Conservation (phyloP, 1,284 basidiomycete species). For the Ustilago crameri region DNA sequence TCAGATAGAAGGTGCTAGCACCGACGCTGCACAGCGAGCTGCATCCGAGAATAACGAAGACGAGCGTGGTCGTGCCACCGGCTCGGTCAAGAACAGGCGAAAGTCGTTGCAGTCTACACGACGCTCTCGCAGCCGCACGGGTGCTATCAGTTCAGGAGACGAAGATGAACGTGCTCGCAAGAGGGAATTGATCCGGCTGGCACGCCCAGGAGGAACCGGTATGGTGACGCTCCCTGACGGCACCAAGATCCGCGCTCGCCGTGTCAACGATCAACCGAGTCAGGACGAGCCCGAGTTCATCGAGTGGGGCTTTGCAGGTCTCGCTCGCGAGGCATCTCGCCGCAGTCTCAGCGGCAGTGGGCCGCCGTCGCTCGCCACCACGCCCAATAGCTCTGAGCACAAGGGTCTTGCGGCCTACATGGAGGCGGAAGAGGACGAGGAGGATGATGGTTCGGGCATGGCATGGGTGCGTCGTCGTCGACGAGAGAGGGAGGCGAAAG, state of each 20-base stretch:
- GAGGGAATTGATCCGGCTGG: slow-evolving; percentile 58
- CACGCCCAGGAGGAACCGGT: slow-evolving; percentile 65
- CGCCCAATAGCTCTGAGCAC: slow-evolving; percentile 39
- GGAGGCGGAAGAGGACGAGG: slow-evolving; percentile 35
- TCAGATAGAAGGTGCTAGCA: slow-evolving; percentile 19
- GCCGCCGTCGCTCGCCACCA: slow-evolving; percentile 39
- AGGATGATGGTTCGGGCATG: slow-evolving; percentile 50
- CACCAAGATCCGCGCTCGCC: slow-evolving; percentile 60
- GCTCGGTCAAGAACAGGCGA: slow-evolving; percentile 27
- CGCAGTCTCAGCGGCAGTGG: slow-evolving; percentile 43
- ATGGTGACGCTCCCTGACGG: slow-evolving; percentile 67
- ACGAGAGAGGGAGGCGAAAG: slow-evolving; percentile 37
- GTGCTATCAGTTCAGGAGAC: slow-evolving; percentile 48
- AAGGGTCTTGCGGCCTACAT: slow-evolving; percentile 32
- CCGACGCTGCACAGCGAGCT: slow-evolving; percentile 13
- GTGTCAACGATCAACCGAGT: slow-evolving; percentile 56
- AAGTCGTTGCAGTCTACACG: slow-evolving; percentile 33
- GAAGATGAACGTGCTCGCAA: slow-evolving; percentile 56
- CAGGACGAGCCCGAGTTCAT: slow-evolving; percentile 50
- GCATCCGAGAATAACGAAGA: slow-evolving; percentile 44
- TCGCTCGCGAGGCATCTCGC: slow-evolving; percentile 51
- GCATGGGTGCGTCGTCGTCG: slow-evolving; percentile 45
- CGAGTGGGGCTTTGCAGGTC: slow-evolving; percentile 65
- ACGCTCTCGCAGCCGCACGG: slow-evolving; percentile 42
- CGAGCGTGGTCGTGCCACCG: slow-evolving; percentile 30